Base-by-base conservation (phyloP, 2,329 filamentous ascomycete genomes). In the Ophiosphaerella narmari region DNA sequence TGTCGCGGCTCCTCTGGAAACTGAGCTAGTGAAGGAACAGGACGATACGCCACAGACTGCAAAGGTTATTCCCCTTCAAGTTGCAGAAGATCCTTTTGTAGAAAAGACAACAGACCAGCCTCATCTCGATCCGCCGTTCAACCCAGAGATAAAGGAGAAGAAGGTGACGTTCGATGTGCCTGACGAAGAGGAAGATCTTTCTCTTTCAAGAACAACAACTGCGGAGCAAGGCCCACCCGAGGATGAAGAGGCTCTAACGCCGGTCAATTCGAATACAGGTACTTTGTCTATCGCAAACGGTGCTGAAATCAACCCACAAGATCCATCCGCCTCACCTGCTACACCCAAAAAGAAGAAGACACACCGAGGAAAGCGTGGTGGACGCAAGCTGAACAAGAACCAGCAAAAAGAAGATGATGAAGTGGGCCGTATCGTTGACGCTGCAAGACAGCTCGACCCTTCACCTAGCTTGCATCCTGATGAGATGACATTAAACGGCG, bases 281-380 rank as follows among this genome's bases (percentile, higher is more conserved):
- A 47, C 50, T 36, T 47, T 54, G 9, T 21, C 52, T 29, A 43
- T 33, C 14, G 8, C 43, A 12, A 53, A 56, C 18, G 56, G 52
- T 14, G 42, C 40, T 24, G 65, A 68, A 4, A 55, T 57, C 29
- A 48, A 55, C 29, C 46, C 55, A 13, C 64, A 67, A 40, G 67
- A 65, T 31, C 50, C 63, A 9, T 57, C 48, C 13, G 47, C 54
- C 23, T 59, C 56, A 18, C 57, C 50, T 38, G 49, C 59, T n/a
- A 68, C 66, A 9, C 69, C 69, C 1, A 77, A 75, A 60, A 80
- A 80, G 66, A 78, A 77, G 65, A 80, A 79, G 55, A 77, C 78
- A 5, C 78, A 79, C 41, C 67, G 78, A 47, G 78, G 78, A 21
- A 77, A 76, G 52, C 74, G 78, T 14, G 78, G 77, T 23, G 78